phyloP scores from a whole-genome alignment of 225 moss, liverwort and hornwort genomes.

The Polytrichum commune region DNA sequence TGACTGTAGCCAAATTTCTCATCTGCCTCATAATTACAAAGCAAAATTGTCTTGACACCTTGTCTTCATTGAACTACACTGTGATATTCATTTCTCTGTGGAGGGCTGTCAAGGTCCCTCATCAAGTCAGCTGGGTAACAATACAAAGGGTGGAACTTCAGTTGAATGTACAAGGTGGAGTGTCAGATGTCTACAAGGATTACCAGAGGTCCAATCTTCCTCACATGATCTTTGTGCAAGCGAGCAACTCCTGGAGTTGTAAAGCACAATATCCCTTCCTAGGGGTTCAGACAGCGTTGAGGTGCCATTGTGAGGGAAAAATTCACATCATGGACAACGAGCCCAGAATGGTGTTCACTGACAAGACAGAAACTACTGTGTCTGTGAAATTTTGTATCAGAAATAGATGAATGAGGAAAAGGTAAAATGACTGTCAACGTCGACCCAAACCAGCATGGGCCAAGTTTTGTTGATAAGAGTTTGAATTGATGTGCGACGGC shows the following conservation, averaged over 20 bases:
- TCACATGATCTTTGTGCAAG: not conserved
- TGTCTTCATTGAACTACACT: not conserved
- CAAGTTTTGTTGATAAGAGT: constrained; percentile 37
- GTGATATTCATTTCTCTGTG: not conserved
- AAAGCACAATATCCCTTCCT: too few species aligned
- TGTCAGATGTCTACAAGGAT: constrained; percentile 2
- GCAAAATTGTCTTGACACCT: not conserved
- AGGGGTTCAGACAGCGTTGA: too few species aligned
- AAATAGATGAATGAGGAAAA: not conserved
- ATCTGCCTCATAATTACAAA: not conserved
- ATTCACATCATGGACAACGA: not conserved
- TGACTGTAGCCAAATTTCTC: too few species aligned
- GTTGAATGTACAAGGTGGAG: constrained; percentile 1
- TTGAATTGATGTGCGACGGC: constrained; percentile 27
- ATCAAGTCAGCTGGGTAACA: not conserved
- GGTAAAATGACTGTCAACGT: constrained; percentile 14
- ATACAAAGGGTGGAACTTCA: not conserved
- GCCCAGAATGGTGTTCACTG: not conserved
- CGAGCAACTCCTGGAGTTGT: not conserved
- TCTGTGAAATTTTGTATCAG: not conserved
- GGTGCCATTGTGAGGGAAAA: too few species aligned
- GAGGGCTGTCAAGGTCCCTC: not conserved
- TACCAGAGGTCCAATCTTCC: not conserved
- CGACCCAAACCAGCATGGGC: constrained; percentile 35
- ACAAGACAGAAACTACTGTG: not conserved